Conservation (phyloP, 2,329 filamentous ascomycete species). For the Clarireedia homoeocarpa region DNA sequence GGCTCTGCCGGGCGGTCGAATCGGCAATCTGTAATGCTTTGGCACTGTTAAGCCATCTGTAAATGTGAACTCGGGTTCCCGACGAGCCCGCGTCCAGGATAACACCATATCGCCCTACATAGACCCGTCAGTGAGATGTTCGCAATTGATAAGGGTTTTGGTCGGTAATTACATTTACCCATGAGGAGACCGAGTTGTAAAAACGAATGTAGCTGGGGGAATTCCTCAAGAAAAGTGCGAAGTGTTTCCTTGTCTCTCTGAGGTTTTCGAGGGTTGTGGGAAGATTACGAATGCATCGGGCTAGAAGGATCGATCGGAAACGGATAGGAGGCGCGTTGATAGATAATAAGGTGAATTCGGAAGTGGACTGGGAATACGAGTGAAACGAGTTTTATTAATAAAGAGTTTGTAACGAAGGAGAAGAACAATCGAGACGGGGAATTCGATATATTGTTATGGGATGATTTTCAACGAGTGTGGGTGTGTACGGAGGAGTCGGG, state of each 20-base stretch:
- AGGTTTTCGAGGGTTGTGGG: not conserved
- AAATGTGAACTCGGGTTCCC: conserved; percentile 89
- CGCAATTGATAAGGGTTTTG: not conserved
- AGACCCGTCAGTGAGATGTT: not conserved
- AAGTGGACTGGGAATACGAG: too few species aligned
- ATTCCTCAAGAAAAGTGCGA: not conserved
- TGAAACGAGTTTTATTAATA: too few species aligned
- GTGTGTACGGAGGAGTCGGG: not conserved
- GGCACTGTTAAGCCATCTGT: conserved; percentile 79
- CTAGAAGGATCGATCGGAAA: not conserved
- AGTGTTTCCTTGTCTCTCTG: not conserved
- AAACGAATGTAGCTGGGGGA: not conserved
- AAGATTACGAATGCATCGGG: not conserved
- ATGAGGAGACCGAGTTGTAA: conserved; percentile 1
- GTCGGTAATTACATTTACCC: conserved; percentile 8
- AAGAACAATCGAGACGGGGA: too few species aligned
- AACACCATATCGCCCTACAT: conserved; percentile 67
- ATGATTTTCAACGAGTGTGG: not conserved
- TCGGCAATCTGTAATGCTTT: conserved; percentile 56
- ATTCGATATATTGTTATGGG: too few species aligned
- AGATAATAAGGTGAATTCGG: too few species aligned
- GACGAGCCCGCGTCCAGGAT: conserved; percentile 97
- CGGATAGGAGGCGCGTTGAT: not conserved
- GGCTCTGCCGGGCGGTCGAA: conserved; percentile 50
- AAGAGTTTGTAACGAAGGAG: too few species aligned